Base-by-base conservation (phyloP, 2,329 filamentous ascomycete species). In the Fusarium succisae region DNA sequence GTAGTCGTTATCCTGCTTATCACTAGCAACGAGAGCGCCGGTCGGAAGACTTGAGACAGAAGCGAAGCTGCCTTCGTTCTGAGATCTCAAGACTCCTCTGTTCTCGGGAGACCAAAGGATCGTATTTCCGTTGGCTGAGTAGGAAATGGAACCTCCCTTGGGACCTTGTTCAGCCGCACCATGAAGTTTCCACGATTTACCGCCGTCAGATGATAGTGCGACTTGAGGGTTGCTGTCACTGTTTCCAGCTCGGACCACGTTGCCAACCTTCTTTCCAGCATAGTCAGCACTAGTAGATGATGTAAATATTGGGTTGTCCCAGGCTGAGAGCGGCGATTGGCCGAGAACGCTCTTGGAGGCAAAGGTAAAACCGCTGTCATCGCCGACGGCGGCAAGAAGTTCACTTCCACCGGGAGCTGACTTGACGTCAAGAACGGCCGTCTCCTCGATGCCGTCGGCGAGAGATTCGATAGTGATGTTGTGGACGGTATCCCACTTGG, bases 381-480 rank as follows among this genome's bases (percentile, higher is more conserved):
- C 88, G 9, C 83, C 86, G 1, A 88, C 84, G 5, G 84, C 87
- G 2, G 84, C 86, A 6, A 90, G 80, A 7, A 90, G 84, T 50
- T 88, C 86, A 5, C 84, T 85, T 5, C 87, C 88, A 0, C 85
- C 84, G 0, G 86, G 86, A 0, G 84, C 85, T 1, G 86, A 87
- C 22, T 85, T 83, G 18, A 90, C 79, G 7, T 83, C 86, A 13
- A 85, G 83, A 0, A 89, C 82, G 5, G 87, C 83, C 51, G 86
- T 86, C 73, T 90, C 88, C 63, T 90, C 87, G 35, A 90, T 88
- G 1, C 88, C 88, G 35, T 86, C 83, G 3, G 88, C 88, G 10
- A 89, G 81, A 3, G 86, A 86, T 54, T 86, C 74, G 53, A 89
- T 85, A 4, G 84, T 84, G 63, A 90, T 80, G 59, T 87, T 88